These are phyloP conservation scores for Pelargonium nanum DNA, from an alignment of 345 rosid species.

Conservation along the genomic window DNA sequence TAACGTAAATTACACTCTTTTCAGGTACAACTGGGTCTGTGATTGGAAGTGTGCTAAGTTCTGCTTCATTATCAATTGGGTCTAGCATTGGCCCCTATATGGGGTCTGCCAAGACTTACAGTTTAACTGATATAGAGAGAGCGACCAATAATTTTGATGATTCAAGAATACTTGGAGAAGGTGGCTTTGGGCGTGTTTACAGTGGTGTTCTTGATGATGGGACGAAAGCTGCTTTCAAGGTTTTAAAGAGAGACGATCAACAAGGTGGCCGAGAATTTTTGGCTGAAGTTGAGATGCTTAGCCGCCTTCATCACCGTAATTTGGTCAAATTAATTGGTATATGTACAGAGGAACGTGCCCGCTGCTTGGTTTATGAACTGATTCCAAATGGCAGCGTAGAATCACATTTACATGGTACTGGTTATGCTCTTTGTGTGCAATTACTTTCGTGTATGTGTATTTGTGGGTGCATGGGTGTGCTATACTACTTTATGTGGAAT, in stretches of 20 bases:
- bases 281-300: constrained; percentile 97
- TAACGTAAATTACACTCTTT: constrained; percentile 1
- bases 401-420: constrained; percentile 84
- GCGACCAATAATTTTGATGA: constrained; percentile 68
- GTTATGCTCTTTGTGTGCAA: constrained; percentile 1
- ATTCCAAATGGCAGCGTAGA: constrained; percentile 95
- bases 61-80: constrained; percentile 68
- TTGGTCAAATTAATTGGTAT: constrained; percentile 88
- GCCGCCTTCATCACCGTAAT: constrained; percentile 94
- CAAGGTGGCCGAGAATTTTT: constrained; percentile 89
- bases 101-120: constrained; percentile 85
- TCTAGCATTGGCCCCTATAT: constrained; percentile 72
- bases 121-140: constrained; percentile 56
- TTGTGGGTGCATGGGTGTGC: neutral
- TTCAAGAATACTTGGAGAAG: constrained; percentile 79
- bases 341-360: constrained; percentile 71
- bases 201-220: constrained; percentile 80
- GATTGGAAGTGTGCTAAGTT: constrained; percentile 59
- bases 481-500: neutral
- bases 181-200: constrained; percentile 87
- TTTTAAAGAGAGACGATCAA: constrained; percentile 84
- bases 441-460: neutral
- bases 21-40: constrained; percentile 56
- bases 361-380: constrained; percentile 88
- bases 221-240: constrained; percentile 79